Evolutionary conservation across 805 yeast species (phyloP).

Genomic region (Clavispora vitiphila): DNA sequence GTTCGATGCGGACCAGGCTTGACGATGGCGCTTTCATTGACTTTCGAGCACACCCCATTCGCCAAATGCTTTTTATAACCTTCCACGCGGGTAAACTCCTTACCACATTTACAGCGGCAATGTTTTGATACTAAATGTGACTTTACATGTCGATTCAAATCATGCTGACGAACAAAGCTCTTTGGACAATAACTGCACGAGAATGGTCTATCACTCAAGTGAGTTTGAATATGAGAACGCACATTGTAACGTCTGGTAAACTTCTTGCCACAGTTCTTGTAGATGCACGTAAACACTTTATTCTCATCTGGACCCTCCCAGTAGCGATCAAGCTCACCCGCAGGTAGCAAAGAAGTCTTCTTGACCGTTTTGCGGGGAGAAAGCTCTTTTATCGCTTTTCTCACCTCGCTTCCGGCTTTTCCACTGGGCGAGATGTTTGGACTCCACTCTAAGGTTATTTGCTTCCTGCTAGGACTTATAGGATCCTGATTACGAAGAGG

Average conservation of each 20-base stretch:
- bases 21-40: constrained; percentile 5
- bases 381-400: constrained; percentile 32
- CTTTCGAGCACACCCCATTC: constrained; percentile 16
- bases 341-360: constrained; percentile 70
- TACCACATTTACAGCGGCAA: constrained; percentile 84
- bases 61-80: constrained; percentile 78
- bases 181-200: constrained; percentile 73
- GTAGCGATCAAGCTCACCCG: constrained; percentile 82
- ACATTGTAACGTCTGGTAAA: constrained; percentile 89
- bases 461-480: constrained; percentile 31
- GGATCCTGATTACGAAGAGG: constrained; percentile 33
- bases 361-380: constrained; percentile 46
- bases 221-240: constrained; percentile 95
- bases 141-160: constrained; percentile 81
- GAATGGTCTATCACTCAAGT: constrained; percentile 90
- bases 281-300: constrained; percentile 69
- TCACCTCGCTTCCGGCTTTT: constrained; percentile 14
- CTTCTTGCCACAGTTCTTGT: constrained; percentile 70
- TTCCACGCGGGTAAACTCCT: constrained; percentile 84
- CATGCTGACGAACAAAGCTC: constrained; percentile 93
- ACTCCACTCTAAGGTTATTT: constrained; percentile 38
- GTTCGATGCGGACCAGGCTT: constrained; percentile 11
- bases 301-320: constrained; percentile 75
- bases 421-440: constrained; percentile 39
- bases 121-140: constrained; percentile 74